Base-by-base conservation (phyloP, 306 rosid species). In the Castanea sativa region DNA sequence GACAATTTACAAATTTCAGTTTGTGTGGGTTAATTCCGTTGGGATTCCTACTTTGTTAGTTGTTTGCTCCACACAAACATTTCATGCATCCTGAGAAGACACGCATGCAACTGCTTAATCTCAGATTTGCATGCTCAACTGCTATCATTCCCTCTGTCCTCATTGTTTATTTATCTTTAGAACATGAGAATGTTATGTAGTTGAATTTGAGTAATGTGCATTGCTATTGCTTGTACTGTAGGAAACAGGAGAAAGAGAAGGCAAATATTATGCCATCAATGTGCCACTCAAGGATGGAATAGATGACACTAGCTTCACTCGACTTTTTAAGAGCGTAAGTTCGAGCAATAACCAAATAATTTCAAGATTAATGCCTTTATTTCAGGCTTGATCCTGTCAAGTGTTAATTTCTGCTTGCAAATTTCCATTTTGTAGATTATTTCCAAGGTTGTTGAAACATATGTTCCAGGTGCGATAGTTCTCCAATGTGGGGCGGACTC, bases 401-500 rank as follows among this genome's bases (percentile, higher is more conserved):
- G 67, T 21, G 68, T 57, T 73, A 78, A 60, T 71, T 18, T 73
- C 38, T 53, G 69, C 2, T 49, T 64, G 60, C 35, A 75, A 86
- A 65, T 84, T 77, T 71, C 10, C 75, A 61, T 82, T 55, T 63
- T 78, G 85, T 82, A 95, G 99, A 90, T 95, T 83, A 91, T 95
- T 75, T 90, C 99, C 77, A 93, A 93, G 95, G 99, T 95, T 69
- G 92, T 95, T 83, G 99, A 93, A 89, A 95, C 87, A 79, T 95
- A 95, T 86, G 92, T 70, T 80, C 99, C 99, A 35, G 98, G 99
- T 58, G 98, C 68, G 32, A 91, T 95, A 85, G 98, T 95, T 88
- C 99, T 95, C 76, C 99, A 95, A 77, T 95, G 99, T 84, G 99
- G 99, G 84, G 99, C 99, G 38, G 99, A 95, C 89, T 95, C 99